Evolutionary conservation across 345 rosid species (phyloP), one percentile per base, ranked within the genome.

Genomic region (Dipteronia sinensis): DNA sequence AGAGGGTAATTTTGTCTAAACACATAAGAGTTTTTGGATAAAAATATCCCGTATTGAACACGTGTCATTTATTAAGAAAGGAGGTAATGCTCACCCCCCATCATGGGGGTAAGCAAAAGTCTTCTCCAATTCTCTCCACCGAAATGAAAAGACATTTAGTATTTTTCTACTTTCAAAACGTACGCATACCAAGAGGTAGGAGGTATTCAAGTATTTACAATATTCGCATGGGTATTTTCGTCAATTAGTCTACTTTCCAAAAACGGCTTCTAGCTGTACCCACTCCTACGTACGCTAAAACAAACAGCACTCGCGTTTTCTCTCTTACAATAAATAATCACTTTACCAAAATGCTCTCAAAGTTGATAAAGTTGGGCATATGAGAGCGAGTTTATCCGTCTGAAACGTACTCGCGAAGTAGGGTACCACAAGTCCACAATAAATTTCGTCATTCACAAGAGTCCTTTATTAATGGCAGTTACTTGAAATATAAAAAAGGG

Each of bases 211-310:
- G 38, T 34, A 34, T 53, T 55, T 10, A 6, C 19, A 22, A 66
- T 76, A 53, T 56, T 67, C 66, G 16, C 1, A 1, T 27, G 13
- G 78, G 78, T 44, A 76, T 67, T 66, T 76, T 67, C 63, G 78
- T 67, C 78, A 55, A 66, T 56, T 23, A 34, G 7, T 9, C 65
- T 66, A 55, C 17, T 23, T 55, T 49, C 17, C 51, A 34, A 64
- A 65, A 65, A 31, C 71, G 0, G 63, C 10, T 3, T 20, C 19
- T 17, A 44, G 7, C 58, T 34, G 44, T 38, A 65, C 63, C 20
- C 20, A 16, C 10, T 46, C 19, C 31, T 0, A 13, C 19, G 17
- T n/a, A n/a, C n/a, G 1, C 10, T 15, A 16, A 7, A 51, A 51
- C 56, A 15, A 51, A 3, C 53, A 49, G 16, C 53, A 49, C 55